Evolutionary conservation across 2,329 filamentous ascomycete genomes (phyloP).

Genomic region (Byssoonygena ceratinophila): DNA sequence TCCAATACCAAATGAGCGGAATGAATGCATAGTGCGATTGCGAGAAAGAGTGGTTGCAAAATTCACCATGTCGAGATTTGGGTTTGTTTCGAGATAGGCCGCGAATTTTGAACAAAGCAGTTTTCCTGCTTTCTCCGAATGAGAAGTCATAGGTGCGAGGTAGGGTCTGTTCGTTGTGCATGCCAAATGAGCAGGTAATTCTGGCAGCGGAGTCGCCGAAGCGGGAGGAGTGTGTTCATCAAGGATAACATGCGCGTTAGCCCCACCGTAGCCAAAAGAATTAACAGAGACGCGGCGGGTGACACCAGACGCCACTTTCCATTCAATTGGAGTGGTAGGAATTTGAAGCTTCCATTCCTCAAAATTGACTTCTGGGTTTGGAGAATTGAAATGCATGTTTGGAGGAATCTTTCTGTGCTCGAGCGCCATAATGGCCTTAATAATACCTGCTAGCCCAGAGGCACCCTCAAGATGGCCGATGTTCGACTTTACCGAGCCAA

Average conservation of each 20-base stretch:
- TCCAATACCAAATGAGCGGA: slow-evolving; percentile 4
- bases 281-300: slow-evolving; percentile 19
- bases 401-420: slow-evolving; percentile 23
- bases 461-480: slow-evolving; percentile 24
- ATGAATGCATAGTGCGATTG: slow-evolving; percentile 5
- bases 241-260: slow-evolving; percentile 15
- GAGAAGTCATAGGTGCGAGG: slow-evolving; percentile 15
- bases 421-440: slow-evolving; percentile 22
- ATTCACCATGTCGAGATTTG: slow-evolving; percentile 8
- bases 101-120: slow-evolving; percentile 12
- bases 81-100: slow-evolving; percentile 5
- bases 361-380: slow-evolving; percentile 21
- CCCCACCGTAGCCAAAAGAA: slow-evolving; percentile 18
- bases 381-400: slow-evolving; percentile 22
- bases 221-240: slow-evolving; percentile 9
- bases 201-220: slow-evolving; percentile 2
- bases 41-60: slow-evolving; percentile 5
- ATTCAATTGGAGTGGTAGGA: slow-evolving; percentile 9
- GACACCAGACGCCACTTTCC: slow-evolving; percentile 1
- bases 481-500: slow-evolving; percentile 24
- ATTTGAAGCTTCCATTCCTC: slow-evolving; percentile 18
- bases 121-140: slow-evolving; percentile 14
- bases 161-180: slow-evolving; percentile 24
- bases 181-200: slow-evolving; percentile 23
- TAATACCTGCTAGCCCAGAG: slow-evolving; percentile 23